phyloP scores from a whole-genome alignment of 2,329 filamentous ascomycete genomes.

The Parastagonospora nodorum region DNA sequence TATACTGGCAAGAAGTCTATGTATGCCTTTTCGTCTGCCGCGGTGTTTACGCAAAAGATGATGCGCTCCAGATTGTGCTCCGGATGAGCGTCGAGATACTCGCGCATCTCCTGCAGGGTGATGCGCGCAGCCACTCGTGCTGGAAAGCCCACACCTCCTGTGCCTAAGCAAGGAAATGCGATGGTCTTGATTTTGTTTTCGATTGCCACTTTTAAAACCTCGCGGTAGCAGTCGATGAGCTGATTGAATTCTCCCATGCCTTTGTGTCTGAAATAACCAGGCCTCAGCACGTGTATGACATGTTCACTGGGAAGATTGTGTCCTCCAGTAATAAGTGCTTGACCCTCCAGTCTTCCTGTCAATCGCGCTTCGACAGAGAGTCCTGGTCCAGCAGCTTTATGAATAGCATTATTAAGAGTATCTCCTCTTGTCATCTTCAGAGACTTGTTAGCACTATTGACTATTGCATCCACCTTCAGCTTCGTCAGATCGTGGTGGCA shows the following conservation, averaged over 20 bases:
- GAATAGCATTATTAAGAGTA: conserved; percentile 31
- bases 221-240: conserved; percentile 40
- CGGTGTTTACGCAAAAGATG: conserved; percentile 36
- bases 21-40: conserved; percentile 34
- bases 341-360: conserved; percentile 19
- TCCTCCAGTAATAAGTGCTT: conserved; percentile 32
- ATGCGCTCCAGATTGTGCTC: conserved; percentile 31
- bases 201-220: conserved; percentile 27
- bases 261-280: conserved; percentile 24
- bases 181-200: conserved; percentile 31
- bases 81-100: conserved; percentile 34
- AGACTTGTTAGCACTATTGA: conserved; percentile 34
- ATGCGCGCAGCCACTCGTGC: conserved; percentile 36
- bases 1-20: conserved; percentile 36
- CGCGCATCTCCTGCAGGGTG: conserved; percentile 39
- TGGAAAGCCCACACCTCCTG: conserved; percentile 40
- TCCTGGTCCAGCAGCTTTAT: conserved; percentile 34
- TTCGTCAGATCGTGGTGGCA: conserved; percentile 37
- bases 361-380: conserved; percentile 26
- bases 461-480: conserved; percentile 42
- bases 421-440: conserved; percentile 4
- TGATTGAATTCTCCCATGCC: conserved; percentile 30
- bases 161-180: conserved; percentile 41
- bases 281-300: conserved; percentile 40
- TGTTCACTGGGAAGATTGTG: conserved; percentile 33